These are phyloP conservation scores for Raphanus hybrid DNA, from an alignment of 441 rosid species.

Conservation along the genomic window DNA sequence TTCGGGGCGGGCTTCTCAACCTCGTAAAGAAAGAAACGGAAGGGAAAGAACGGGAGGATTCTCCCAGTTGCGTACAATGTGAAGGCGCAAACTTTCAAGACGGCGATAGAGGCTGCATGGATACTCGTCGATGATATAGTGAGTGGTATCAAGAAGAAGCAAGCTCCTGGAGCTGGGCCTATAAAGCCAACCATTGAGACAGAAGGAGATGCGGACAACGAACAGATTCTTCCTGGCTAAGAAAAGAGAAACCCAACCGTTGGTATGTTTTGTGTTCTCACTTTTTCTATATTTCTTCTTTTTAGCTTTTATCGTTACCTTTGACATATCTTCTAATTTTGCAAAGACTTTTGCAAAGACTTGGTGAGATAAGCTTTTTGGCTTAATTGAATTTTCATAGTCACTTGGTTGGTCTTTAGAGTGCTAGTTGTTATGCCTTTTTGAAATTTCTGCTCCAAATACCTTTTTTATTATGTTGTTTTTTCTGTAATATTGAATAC, in stretches of 20 bases:
- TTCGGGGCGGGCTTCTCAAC: constrained; percentile 10
- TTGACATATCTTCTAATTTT: constrained; percentile 13
- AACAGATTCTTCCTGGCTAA: constrained; percentile 71
- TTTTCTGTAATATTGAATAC: neutral
- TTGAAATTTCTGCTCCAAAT: constrained; percentile 18
- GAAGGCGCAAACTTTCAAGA: constrained; percentile 87
- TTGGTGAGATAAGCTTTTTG: constrained; percentile 9
- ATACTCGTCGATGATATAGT: constrained; percentile 95
- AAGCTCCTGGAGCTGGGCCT: constrained; percentile 62
- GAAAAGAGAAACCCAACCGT: constrained; percentile 6
- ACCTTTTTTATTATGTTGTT: neutral
- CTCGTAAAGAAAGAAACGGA: neutral
- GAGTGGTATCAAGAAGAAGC: constrained; percentile 92
- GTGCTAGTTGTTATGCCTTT: constrained; percentile 18
- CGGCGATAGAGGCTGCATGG: constrained; percentile 87
- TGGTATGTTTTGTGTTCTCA: constrained; percentile 2
- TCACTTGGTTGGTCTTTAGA: constrained; percentile 21
- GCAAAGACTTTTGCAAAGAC: neutral
- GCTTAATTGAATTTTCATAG: constrained; percentile 21
- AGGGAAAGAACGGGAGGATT: neutral
- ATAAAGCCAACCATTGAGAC: constrained; percentile 72
- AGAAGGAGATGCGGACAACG: constrained; percentile 79
- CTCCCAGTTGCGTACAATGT: constrained; percentile 59
- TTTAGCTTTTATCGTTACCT: neutral
- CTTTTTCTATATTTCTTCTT: neutral